Evolutionary conservation across 306 rosid species (phyloP).

Genomic region (Quillaja saponaria): DNA sequence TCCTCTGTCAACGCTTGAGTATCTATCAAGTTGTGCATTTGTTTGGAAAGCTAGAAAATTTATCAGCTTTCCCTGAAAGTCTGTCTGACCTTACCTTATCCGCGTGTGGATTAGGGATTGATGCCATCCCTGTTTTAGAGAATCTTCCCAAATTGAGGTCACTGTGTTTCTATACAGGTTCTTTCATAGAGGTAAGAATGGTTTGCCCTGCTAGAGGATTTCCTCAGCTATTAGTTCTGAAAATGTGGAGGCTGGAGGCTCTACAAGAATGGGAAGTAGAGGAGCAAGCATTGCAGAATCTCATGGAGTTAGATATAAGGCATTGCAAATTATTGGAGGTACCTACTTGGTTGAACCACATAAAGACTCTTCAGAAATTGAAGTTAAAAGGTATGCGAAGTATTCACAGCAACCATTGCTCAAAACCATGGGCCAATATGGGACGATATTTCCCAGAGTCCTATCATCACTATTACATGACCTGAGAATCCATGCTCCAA

Average conservation of each 20-base stretch:
- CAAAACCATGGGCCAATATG: too few species aligned
- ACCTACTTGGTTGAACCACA: slow-evolving; percentile 1
- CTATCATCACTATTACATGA: too few species aligned
- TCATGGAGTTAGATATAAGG: slow-evolving; percentile 21
- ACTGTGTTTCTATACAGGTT: slow-evolving; percentile 4
- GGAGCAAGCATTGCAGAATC: slow-evolving; percentile 10
- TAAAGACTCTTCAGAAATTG: neutral
- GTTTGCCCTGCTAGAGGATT: neutral
- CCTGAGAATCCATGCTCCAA: too few species aligned
- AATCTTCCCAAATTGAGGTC: slow-evolving; percentile 4
- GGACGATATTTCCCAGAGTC: too few species aligned
- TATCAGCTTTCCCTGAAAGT: neutral
- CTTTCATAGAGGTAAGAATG: neutral
- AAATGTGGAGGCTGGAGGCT: slow-evolving; percentile 11
- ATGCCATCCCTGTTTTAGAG: slow-evolving; percentile 5
- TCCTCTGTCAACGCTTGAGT: neutral
- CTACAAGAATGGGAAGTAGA: neutral
- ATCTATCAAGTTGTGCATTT: slow-evolving; percentile 7
- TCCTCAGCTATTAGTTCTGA: slow-evolving; percentile 15
- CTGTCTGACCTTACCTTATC: slow-evolving; percentile 31
- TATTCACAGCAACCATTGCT: neutral
- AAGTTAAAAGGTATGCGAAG: neutral
- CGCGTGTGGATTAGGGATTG: neutral
- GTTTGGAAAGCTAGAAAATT: slow-evolving; percentile 9
- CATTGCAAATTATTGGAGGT: neutral